Evolutionary conservation across 179 eudicot species (phyloP), one percentile per base, ranked within the genome.

Genomic region (Beta corolliflora): DNA sequence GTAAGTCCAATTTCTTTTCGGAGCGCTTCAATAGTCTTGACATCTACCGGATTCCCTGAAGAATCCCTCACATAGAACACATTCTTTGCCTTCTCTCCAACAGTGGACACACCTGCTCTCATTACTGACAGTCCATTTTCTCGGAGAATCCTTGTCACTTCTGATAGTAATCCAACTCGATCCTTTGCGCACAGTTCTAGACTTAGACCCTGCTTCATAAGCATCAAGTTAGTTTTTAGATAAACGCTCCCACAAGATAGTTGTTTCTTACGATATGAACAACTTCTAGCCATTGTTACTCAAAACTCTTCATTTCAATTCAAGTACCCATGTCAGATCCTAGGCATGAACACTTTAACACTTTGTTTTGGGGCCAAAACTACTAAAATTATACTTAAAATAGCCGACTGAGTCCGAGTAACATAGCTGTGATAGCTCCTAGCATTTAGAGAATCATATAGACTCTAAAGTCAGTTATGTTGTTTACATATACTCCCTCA

Each of bases 141-240:
- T 29, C 97, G 84, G 2, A 94, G 85, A 29, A 94, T 78, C 77
- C 94, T 91, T 4, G 97, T 93, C 56, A 90, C 90, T 76, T 93
- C 97, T 1, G 97, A 93, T 16, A 93, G 84, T 12, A 93, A 84
- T 53, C 97, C 97, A 36, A 91, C 92, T 60, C 94, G 87, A 77
- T 93, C 97, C 85, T 93, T 90, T 66, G 93, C 94, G 79, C 97
- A 91, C 11, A 91, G 73, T 85, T 91, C 93, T 53, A 92, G 81
- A 83, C 92, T 90, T 46, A 93, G 63, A 64, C 93, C 97, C 97
- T 93, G 84, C 69, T 69, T 36, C 79, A 68, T 11, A 75, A 75
- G 46, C 29, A 55, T 56, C 52, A 56, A 0, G 55, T 56, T 4
- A 56, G 12, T 29, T 75, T 19, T 64, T 9, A 75, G 45, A 36